Evolutionary conservation across 495 filamentous ascomycete species (phyloP), one percentile per base, ranked within the genome.

Genomic region (Daldinia caldariorum): DNA sequence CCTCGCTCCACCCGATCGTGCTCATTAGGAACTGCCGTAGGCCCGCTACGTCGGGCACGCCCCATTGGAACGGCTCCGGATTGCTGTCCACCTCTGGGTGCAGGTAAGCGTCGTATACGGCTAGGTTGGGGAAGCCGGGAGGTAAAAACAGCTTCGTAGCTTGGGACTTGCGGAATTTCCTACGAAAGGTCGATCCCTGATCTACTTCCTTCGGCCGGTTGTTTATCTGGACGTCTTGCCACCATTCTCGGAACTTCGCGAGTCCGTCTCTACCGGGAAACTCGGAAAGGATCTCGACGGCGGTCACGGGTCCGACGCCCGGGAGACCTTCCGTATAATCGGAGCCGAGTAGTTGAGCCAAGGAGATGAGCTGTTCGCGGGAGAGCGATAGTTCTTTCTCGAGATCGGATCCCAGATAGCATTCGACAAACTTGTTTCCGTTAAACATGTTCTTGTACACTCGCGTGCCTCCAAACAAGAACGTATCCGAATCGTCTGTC

Each of bases 401-500:
- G 1, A 99, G 84, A 72, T 98, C 94, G 3, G 83, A 82, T n/a
- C 89, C 80, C 29, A 99, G 87, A 72, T 97, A 99, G 79, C 95
- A 98, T 80, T 99, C 96, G 45, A 99, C 95, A 72, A 90, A 96
- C 72, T 98, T 98, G 79, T 93, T 92, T 73, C 91, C 90, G 77
- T 97, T 98, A 85, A 99, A 99, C 93, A 98, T 96, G 82, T 99
- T 97, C 69, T 98, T 97, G 83, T 98, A 99, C 16, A 99, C 90
- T 14, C 95, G 85, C 0, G 93, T 98, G 34, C 95, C 95, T 43
- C 95, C 95, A 74, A 99, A 99, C 12, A 99, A 87, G 75, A 99
- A 98, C n/a, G 89, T 94, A 83, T 99, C 95, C 12, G 89, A 92
- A 76, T 99, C 95, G 74, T 99, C 95, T 0, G 95, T 99, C n/a